These are phyloP conservation scores for Fragilariopsis cylindrus DNA, from an alignment of 108 stramenopile genomes.

Conservation along the genomic window DNA sequence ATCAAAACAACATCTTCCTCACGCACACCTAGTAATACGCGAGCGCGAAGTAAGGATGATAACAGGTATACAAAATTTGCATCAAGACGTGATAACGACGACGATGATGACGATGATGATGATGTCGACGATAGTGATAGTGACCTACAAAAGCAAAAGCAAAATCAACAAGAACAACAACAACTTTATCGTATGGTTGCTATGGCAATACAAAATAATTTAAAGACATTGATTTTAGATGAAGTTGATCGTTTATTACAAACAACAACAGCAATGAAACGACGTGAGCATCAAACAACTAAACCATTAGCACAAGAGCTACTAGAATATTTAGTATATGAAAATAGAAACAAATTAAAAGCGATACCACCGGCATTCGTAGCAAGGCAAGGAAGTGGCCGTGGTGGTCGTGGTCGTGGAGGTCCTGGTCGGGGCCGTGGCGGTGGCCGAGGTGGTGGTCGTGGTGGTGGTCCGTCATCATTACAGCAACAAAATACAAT, in stretches of 20 bases:
- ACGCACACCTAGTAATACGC: too few species aligned
- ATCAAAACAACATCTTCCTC: neutral
- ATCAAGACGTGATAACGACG: slow-evolving; percentile 2
- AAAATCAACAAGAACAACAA: neutral
- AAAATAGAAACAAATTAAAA: neutral
- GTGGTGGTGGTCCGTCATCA: too few species aligned
- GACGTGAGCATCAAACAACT: slow-evolving; percentile 22
- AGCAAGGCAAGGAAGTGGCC: neutral
- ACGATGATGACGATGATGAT: neutral
- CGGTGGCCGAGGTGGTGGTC: too few species aligned
- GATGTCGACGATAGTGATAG: neutral
- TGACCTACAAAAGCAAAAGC: neutral
- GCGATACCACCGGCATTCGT: neutral
- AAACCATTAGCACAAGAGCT: slow-evolving; percentile 8
- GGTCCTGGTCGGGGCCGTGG: too few species aligned
- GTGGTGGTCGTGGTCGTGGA: too few species aligned
- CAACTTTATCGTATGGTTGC: slow-evolving; percentile 20
- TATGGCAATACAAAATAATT: slow-evolving; percentile 36
- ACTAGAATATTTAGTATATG: slow-evolving; percentile 9
- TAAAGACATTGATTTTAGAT: slow-evolving; percentile 63
- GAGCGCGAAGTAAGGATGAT: too few species aligned
- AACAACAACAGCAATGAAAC: slow-evolving; percentile 52
- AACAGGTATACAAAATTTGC: neutral
- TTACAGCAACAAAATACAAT: neutral
- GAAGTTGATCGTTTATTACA: slow-evolving; percentile 77